Evolutionary conservation across 768 basidiomycete species (phyloP).

Genomic region (Mycena galopus): DNA sequence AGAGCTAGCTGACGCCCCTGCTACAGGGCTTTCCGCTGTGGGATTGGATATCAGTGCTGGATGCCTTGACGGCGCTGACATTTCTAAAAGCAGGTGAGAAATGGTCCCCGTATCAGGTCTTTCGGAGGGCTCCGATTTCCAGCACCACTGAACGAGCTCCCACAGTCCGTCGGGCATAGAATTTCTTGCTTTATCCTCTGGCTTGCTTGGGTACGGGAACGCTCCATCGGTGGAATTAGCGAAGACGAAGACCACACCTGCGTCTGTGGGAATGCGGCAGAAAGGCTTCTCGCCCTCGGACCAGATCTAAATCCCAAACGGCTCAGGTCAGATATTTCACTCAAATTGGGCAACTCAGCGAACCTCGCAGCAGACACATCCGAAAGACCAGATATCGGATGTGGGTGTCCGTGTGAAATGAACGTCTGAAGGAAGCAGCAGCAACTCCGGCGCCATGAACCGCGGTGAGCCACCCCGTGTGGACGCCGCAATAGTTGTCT

Average conservation of each 20-base stretch:
- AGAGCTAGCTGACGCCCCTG: too few species aligned
- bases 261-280: not conserved
- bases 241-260: not conserved
- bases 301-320: not conserved
- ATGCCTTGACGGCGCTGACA: too few species aligned
- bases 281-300: not conserved
- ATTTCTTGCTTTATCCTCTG: not conserved
- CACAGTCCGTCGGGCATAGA: too few species aligned
- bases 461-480: not conserved
- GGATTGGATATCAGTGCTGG: too few species aligned
- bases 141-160: too few species aligned
- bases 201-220: not conserved
- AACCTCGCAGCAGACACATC: not conserved
- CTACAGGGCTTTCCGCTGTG: too few species aligned
- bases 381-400: not conserved
- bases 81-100: too few species aligned
- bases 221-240: not conserved
- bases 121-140: too few species aligned
- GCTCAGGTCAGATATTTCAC: not conserved
- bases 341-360: not conserved
- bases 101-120: too few species aligned
- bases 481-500: not conserved
- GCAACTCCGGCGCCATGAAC: not conserved
- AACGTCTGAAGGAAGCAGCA: not conserved
- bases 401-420: not conserved